phyloP scores from a whole-genome alignment of 148 eudicot species.

The Polygonum aviculare region DNA sequence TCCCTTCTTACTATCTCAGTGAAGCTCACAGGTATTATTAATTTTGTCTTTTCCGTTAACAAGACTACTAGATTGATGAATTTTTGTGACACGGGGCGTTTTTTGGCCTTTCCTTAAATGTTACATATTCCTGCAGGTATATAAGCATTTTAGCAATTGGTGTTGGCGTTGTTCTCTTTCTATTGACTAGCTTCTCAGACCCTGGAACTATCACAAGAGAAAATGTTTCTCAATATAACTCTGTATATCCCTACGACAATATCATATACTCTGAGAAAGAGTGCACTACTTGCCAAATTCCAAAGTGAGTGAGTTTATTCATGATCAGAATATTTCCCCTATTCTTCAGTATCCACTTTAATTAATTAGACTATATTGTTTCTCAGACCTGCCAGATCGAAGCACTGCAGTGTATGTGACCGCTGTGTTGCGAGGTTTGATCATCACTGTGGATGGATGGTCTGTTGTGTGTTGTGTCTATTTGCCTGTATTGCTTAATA shows the following conservation, averaged over 20 bases:
- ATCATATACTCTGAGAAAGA: constrained; percentile 68
- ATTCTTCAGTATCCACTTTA: not conserved
- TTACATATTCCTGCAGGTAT: constrained; percentile 53
- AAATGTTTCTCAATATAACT: constrained; percentile 71
- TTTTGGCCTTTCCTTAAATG: constrained; percentile 17
- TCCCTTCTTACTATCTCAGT: constrained; percentile 80
- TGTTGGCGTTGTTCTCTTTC: constrained; percentile 72
- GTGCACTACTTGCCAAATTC: constrained; percentile 81
- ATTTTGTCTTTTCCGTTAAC: not conserved
- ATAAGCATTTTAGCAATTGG: constrained; percentile 71
- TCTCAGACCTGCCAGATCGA: constrained; percentile 92
- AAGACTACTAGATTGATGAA: not conserved
- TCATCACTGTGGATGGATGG: constrained; percentile 99
- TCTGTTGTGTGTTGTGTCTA: constrained; percentile 23
- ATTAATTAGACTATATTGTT: constrained; percentile 7
- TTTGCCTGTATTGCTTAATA: constrained; percentile 5
- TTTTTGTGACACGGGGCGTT: constrained; percentile 6
- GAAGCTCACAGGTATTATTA: constrained; percentile 65
- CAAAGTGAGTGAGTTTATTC: constrained; percentile 37
- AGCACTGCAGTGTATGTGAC: constrained; percentile 91
- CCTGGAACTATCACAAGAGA: constrained; percentile 80
- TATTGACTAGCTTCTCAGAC: constrained; percentile 86
- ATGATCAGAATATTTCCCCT: not conserved
- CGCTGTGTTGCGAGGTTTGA: constrained; percentile 95
- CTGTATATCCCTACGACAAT: constrained; percentile 86